Evolutionary conservation across 257 asterid species (phyloP).

Genomic region (Verbascum thapsus): DNA sequence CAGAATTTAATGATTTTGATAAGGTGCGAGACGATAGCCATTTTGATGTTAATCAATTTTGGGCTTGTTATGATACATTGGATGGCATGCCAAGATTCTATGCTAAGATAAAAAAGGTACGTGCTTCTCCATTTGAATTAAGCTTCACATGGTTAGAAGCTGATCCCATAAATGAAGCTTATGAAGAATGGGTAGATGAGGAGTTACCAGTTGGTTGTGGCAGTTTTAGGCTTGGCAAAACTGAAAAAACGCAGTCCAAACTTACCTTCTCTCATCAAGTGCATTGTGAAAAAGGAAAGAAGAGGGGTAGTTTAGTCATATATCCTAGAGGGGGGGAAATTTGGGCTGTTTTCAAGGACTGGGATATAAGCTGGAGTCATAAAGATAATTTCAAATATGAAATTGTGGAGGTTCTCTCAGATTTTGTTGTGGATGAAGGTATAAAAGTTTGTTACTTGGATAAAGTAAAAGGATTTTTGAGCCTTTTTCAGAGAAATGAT

Average conservation of each 20-base stretch:
- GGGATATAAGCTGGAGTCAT: conserved; percentile 52
- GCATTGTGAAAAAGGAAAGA: conserved; percentile 38
- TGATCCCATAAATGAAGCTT: conserved; percentile 37
- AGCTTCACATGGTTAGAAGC: conserved; percentile 56
- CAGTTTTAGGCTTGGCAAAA: conserved; percentile 40
- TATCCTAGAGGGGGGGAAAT: conserved; percentile 61
- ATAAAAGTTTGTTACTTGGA: conserved; percentile 47
- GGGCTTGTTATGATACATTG: conserved; percentile 62
- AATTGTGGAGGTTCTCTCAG: conserved; percentile 59
- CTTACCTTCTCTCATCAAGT: conserved; percentile 55
- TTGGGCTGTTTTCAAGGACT: conserved; percentile 62
- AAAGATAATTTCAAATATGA: conserved; percentile 41
- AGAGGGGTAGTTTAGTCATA: conserved; percentile 32
- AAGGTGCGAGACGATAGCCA: conserved; percentile 34
- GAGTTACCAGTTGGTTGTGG: conserved; percentile 64
- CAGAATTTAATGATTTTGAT: conserved; percentile 64
- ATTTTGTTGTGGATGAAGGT: conserved; percentile 37
- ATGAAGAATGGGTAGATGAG: conserved; percentile 40
- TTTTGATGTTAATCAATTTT: conserved; percentile 48
- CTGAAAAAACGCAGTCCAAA: conserved; percentile 22
- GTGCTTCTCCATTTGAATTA: conserved; percentile 46
- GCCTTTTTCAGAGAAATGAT: conserved; percentile 48
- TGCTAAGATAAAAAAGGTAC: conserved; percentile 47
- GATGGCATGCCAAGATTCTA: conserved; percentile 75
- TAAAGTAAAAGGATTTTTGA: conserved; percentile 51